phyloP scores from a whole-genome alignment of 2,329 filamentous ascomycete species.

The Elsinoe fawcettii region DNA sequence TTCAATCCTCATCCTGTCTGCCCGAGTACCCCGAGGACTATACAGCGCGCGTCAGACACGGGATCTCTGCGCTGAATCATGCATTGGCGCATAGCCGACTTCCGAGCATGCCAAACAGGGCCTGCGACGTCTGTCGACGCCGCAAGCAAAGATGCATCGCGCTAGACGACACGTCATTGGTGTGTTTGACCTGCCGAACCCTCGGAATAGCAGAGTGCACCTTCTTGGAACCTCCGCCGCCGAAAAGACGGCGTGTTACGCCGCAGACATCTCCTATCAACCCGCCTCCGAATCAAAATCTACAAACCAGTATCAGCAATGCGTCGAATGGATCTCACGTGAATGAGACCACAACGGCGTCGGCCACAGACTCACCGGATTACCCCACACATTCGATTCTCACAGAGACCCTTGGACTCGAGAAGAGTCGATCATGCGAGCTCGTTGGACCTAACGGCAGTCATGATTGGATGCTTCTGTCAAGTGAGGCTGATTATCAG shows the following conservation, averaged over 20 bases:
- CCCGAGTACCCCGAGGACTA: constrained; percentile 6
- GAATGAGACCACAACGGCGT: constrained; percentile 17
- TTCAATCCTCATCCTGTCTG: background rate
- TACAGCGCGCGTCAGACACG: constrained; percentile 1
- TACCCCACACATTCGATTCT: constrained; percentile 59
- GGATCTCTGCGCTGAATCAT: constrained; percentile 12
- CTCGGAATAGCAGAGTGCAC: constrained; percentile 67
- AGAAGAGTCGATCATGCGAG: constrained; percentile 25
- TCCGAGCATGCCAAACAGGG: constrained; percentile 14
- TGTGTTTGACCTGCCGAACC: constrained; percentile 43
- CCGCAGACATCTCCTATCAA: background rate
- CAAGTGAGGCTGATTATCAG: background rate
- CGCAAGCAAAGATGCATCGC: constrained; percentile 25
- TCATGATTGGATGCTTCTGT: constrained; percentile 8
- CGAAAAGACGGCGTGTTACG: constrained; percentile 15
- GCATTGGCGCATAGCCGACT: constrained; percentile 9
- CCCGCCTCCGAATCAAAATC: background rate
- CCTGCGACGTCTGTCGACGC: constrained; percentile 20
- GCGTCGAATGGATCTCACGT: background rate
- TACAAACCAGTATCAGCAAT: constrained; percentile 15
- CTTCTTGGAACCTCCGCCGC: constrained; percentile 41
- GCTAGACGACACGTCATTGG: constrained; percentile 20
- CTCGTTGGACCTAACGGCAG: constrained; percentile 24
- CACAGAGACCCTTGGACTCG: constrained; percentile 50
- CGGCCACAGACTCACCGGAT: constrained; percentile 64